Base-by-base conservation (phyloP, 805 yeast genomes). In the Maudiozyma serrabonitensis region DNA sequence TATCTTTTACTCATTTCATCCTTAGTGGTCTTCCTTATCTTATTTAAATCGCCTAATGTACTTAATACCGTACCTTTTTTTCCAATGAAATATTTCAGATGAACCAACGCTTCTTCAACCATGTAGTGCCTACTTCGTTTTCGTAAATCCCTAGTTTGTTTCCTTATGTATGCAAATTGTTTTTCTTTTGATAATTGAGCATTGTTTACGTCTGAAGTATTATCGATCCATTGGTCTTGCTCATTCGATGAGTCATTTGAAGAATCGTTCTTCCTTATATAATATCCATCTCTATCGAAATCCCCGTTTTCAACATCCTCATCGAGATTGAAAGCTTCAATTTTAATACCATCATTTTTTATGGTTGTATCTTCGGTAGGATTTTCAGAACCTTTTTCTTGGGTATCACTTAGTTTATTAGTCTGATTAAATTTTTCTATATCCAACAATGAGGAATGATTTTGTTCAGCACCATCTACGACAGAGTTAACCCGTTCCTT, bases 251-350 rank as follows among this genome's bases (percentile, higher is more conserved):
- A 59, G 6, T 56, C 62, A 5, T 61, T 67, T 11, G 65, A 66
- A 21, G 61, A 61, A 6, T 61, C 61, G 2, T 64, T 58, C 6
- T 60, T 56, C 44, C 69, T 63, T n/a, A 71, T 60, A 53, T 69
- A 78, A 54, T 76, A 76, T 3, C 83, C 82, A 50, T 70, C 72
- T 32, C 67, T 67, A 54, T 79, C 82, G 53, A 77, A 75, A 4
- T 54, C 61, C 0, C 83, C 84, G 41, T 69, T 70, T 43, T 69
- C 68, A n/a, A 66, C 59, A 57, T 80, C 85, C 32, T 75, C 69
- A 9, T 70, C 61, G 38, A 80, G 56, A 59, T 75, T 70, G 57
- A 80, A 80, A 0, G 80, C 74, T 53, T 80, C 85, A 3, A 38
- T 13, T 16, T 32, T 41, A 23, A 35, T 39, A 15, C n/a, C 47